Base-by-base conservation (phyloP, 441 rosid genomes). In the Arabidopsis hybrid region DNA sequence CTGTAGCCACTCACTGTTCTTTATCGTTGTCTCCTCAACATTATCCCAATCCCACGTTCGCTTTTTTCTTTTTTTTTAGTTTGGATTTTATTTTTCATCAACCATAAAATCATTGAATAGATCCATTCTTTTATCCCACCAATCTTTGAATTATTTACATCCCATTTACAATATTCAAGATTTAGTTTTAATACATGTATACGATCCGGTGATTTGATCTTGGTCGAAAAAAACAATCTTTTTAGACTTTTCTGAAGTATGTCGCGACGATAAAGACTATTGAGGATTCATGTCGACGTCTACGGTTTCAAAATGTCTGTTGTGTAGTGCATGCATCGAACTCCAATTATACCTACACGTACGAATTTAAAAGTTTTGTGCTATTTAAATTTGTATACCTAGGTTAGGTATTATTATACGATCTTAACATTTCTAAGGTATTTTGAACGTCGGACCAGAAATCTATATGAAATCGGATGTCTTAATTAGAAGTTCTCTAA, bases 1-100 rank as follows among this genome's bases (percentile, higher is more conserved):
- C 85, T 81, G 68, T 56, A 60, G 34, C 70, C 82, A 85, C 83
- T 80, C 83, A 72, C 74, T 77, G 58, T 77, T 77, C 50, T 51
- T 51, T 76, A 76, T 76, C 47, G 17, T 42, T 77, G 80, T 77
- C 80, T 71, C 65, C 73, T 60, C 67, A 35, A 43, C 58, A 38
- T 64, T 63, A 64, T 70, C 66, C 31, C 67, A 67, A 32, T 49
- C 73, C 71, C 75, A 76, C 75, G 71, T 76, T 76, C 71, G 31
- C 49, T 42, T 52, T 13, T 5, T 38, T 65, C 1, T 18, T 49
- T 52, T 7, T 35, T 8, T 6, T 45, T 5, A 45, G 16, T 32
- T 49, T 58, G 3, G 1, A 50, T 6, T 50, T 51, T 65, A 9
- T 7, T 43, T 47, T 47, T 18, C 7, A 21, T 61, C 50, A 46